Conservation (phyloP, 75 land plant species). For the Pinus tabuliformis region DNA sequence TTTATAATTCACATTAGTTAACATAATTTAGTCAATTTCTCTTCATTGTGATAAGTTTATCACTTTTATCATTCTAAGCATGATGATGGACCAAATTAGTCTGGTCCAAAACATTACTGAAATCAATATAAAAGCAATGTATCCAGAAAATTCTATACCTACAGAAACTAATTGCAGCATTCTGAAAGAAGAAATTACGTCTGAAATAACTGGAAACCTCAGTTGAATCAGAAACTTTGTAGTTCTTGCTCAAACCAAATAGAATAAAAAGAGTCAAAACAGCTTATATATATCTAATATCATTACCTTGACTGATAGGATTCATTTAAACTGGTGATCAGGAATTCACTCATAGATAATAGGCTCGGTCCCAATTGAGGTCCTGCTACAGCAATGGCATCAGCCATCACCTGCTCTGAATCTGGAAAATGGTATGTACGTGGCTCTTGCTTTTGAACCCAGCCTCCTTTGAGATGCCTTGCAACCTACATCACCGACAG, state of each 20-base stretch:
- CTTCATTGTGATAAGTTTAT: too few relatives aligned
- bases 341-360: conserved; percentile 72
- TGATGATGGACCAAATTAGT: too few relatives aligned
- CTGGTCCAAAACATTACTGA: too few relatives aligned
- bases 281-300: neutral
- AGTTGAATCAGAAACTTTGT: too few relatives aligned
- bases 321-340: conserved; percentile 78
- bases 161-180: too few relatives aligned
- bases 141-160: too few relatives aligned
- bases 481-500: conserved; percentile 44
- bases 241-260: neutral
- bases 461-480: conserved; percentile 61
- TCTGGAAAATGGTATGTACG: conserved; percentile 62
- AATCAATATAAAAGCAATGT: too few relatives aligned
- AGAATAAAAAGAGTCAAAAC: neutral
- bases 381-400: conserved; percentile 73
- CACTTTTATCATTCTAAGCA: too few relatives aligned
- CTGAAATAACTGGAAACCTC: too few relatives aligned
- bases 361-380: conserved; percentile 47
- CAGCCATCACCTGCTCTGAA: conserved; percentile 41
- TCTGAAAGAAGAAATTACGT: too few relatives aligned
- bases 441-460: conserved; percentile 59
- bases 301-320: conserved; percentile 77
- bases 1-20: too few relatives aligned
- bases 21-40: too few relatives aligned